phyloP scores from a whole-genome alignment of 2,329 filamentous ascomycete genomes.

The Paraphaeosphaeria minitans region DNA sequence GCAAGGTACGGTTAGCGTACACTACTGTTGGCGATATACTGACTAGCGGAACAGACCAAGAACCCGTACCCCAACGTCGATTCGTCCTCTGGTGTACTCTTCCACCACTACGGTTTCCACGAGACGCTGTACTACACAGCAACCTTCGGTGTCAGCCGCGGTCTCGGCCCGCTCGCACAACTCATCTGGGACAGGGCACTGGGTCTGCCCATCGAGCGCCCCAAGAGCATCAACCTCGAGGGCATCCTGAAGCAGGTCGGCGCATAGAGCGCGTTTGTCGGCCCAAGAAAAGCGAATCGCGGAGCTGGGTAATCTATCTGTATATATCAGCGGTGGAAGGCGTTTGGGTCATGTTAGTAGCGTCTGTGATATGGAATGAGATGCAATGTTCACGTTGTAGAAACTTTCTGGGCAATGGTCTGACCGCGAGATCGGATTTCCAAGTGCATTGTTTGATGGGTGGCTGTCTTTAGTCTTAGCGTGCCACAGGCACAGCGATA shows the following conservation, averaged over 20 bases:
- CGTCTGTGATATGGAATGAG: background rate
- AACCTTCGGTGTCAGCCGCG: constrained; percentile 71
- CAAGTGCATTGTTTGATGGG: constrained; percentile 1
- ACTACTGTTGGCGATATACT: constrained; percentile 3
- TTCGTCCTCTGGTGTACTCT: constrained; percentile 88
- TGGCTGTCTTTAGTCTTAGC: background rate
- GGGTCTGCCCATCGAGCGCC: constrained; percentile 93
- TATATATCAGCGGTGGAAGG: constrained; percentile 24
- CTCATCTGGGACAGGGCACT: constrained; percentile 95
- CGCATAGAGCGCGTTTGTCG: constrained; percentile 20
- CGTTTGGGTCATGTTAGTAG: constrained; percentile 15
- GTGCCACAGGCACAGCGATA: too few species aligned
- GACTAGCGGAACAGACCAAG: constrained; percentile 66
- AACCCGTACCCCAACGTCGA: constrained; percentile 98
- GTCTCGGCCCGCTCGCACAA: constrained; percentile 87
- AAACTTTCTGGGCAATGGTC: background rate
- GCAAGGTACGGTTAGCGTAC: constrained; percentile 64
- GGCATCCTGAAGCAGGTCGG: constrained; percentile 72
- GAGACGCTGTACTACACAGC: constrained; percentile 93
- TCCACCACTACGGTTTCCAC: constrained; percentile 97
- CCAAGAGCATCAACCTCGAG: constrained; percentile 94
- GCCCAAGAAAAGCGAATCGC: background rate
- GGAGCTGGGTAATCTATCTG: constrained; percentile 12
- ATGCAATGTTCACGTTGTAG: background rate
- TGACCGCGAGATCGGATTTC: background rate